phyloP scores from a whole-genome alignment of 2,329 filamentous ascomycete species.

The Alternaria arborescens region DNA sequence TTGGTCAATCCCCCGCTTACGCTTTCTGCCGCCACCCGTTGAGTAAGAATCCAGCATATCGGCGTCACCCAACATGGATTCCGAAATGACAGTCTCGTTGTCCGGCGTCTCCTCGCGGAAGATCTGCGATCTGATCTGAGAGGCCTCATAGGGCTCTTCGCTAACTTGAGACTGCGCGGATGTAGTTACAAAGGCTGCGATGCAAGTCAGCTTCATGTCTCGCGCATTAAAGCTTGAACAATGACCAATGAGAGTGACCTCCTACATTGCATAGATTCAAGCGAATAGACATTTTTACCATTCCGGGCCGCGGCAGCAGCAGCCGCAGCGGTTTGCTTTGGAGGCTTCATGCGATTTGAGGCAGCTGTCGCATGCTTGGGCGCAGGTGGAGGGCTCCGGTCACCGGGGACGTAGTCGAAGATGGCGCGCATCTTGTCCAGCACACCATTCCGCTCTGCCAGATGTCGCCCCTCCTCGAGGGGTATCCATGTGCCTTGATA shows the following conservation, averaged over 20 bases:
- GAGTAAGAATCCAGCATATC: conserved; percentile 74
- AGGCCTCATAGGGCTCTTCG: conserved; percentile 71
- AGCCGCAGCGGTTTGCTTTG: conserved; percentile 70
- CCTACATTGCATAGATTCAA: conserved; percentile 42
- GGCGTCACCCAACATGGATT: conserved; percentile 85
- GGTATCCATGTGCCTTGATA: conserved; percentile 99
- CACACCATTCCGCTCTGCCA: conserved; percentile 87
- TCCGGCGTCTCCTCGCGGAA: conserved; percentile 84
- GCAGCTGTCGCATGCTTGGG: conserved; percentile 81
- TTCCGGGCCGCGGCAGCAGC: conserved; percentile 53
- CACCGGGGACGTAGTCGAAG: conserved; percentile 86
- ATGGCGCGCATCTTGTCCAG: conserved; percentile 84
- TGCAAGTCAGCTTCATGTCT: conserved; percentile 10
- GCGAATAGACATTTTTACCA: conserved; percentile 42
- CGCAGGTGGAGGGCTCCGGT: conserved; percentile 88
- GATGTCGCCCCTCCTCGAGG: conserved; percentile 77
- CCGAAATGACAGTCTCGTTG: conserved; percentile 82
- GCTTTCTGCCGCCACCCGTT: conserved; percentile 66
- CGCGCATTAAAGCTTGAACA: not conserved
- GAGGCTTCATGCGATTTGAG: conserved; percentile 79
- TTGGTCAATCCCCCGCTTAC: conserved; percentile 77
- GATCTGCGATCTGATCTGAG: conserved; percentile 65
- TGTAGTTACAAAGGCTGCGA: conserved; percentile 31
- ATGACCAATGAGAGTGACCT: conserved; percentile 19
- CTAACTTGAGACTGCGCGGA: conserved; percentile 51